A percentile compares a stretch with the other conserved stretches of the same genome.
phyloP scores from a whole-genome alignment of 2,329 filamentous ascomycete species.

The Chaetomium strumarium region DNA sequence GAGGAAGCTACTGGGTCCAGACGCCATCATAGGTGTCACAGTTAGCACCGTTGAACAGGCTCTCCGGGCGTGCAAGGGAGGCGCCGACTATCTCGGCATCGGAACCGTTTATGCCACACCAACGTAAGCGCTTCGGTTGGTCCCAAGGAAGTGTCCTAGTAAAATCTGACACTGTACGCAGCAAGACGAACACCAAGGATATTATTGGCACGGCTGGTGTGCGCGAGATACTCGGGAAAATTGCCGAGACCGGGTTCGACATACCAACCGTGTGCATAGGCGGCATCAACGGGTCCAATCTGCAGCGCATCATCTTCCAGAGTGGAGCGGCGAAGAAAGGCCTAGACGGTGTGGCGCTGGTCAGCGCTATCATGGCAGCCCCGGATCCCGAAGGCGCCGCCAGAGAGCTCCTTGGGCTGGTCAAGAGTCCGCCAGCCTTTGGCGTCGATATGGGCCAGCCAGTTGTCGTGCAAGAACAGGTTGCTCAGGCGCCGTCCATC shows the following conservation, averaged over 20 bases:
- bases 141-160: not conserved
- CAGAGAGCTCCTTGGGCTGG: conserved; percentile 48
- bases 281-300: conserved; percentile 73
- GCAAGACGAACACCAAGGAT: conserved; percentile 80
- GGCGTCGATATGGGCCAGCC: conserved; percentile 14
- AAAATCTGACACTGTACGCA: conserved; percentile 4
- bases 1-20: conserved; percentile 63
- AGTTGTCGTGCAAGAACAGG: conserved; percentile 19
- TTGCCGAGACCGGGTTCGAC: conserved; percentile 43
- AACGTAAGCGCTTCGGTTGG: conserved; percentile 44
- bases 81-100: conserved; percentile 87
- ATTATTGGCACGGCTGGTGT: conserved; percentile 71
- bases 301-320: conserved; percentile 68
- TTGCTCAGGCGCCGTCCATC: conserved; percentile 35
- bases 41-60: conserved; percentile 73
- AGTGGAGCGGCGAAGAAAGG: conserved; percentile 48
- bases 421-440: conserved; percentile 39
- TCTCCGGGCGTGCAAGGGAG: conserved; percentile 60
- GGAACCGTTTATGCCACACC: conserved; percentile 83
- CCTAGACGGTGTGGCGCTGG: conserved; percentile 78
- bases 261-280: conserved; percentile 77
- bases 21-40: conserved; percentile 83
- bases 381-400: conserved; percentile 60
- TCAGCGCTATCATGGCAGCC: conserved; percentile 80
- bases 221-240: conserved; percentile 56